Base-by-base conservation (phyloP, 78 protist species). In the Chrysochromulina parva region DNA sequence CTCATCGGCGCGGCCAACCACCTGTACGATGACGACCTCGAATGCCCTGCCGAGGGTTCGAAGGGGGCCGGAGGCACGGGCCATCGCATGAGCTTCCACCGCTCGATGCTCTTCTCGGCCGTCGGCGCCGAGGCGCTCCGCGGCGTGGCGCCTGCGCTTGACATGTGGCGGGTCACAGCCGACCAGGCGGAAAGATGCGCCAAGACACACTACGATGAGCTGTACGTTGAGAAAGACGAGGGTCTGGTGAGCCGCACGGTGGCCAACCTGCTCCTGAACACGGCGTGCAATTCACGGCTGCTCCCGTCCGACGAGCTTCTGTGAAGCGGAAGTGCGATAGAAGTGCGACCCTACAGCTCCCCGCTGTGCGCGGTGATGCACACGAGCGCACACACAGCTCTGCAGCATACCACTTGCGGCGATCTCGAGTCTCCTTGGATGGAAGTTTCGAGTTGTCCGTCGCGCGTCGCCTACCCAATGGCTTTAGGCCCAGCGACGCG, bases 21-120 rank as follows among this genome's bases (percentile, higher is more conserved):
- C 82, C 7, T 74, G 38, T 10, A 16, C 11, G 82, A 74, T 24
- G 82, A 74, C 55, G 57, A 38, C 26, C 55, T 74, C 13, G 38
- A 11, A 58, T 74, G 82, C 82, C 26, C 48, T 13, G 62, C 62
- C 24, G 38, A 38, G 38, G 38, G 38, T 38, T 38, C 38, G 38
- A 38, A 38, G 38, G 62, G 62, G 82, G 2, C 14, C 57, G 82
- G 48, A 53, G 17, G 16, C 13, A 53, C 82, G 26, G 3, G 1
- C 82, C 82, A 74, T 13, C 55, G 9, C 57, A 74, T 74, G 82
- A 48, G 82, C 55, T 19, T 3, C n/a, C 82, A 74, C 82, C 82
- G 82, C 26, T 74, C 82, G n/a, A 3, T 1, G 55, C 82, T 74
- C 55, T 74, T 74, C 82, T 74, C 82, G n/a, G 82, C 82, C 24